Base-by-base conservation (phyloP, 306 rosid genomes). In the Medicago ruthenica region DNA sequence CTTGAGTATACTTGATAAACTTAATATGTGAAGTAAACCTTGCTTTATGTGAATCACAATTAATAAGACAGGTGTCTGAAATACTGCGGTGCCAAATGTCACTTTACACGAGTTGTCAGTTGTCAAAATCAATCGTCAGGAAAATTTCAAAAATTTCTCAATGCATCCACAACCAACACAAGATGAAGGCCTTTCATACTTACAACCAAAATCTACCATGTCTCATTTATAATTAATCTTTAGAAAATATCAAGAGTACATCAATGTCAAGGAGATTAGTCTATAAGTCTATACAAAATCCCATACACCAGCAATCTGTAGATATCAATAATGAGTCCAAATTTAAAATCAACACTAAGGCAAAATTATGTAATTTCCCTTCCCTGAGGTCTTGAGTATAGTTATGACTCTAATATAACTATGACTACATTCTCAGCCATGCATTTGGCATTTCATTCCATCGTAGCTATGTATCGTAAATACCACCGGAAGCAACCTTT, bases 141-240 rank as follows among this genome's bases (percentile, higher is more conserved):
- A 53, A 80, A 66, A 34, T 73, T 54, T 69, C 34, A 54, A 45
- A 45, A 17, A 18, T 44, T 36, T 69, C 31, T 22, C 41, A 13
- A 44, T 4, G 24, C 22, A 58, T 44, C 62, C 57, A 53, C 14
- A 51, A 71, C 47, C 39, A 31, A 34, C 47, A 64, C 39, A 76
- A 27, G 55, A 75, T 41, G 67, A 64, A 73, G 42, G 22, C 72
- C 67, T 20, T 76, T 71, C 9, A 21, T 63, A 34, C 40, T 71
- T 76, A 53, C n/a, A 34, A 24, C 27, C 34, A 76, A 54, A 70
- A 6, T 75, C 70, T 70, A 53, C 20, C 81, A 27, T 21, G 82
- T 48, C 55, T 8, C 16, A 20, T 57, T 47, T 17, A 67, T 48
- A 58, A 58, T 76, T 76, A 51, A 54, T 82, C 75, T 36, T 20